phyloP scores from a whole-genome alignment of 2,329 filamentous ascomycete genomes.

The Rhytidhysteron rufulum region DNA sequence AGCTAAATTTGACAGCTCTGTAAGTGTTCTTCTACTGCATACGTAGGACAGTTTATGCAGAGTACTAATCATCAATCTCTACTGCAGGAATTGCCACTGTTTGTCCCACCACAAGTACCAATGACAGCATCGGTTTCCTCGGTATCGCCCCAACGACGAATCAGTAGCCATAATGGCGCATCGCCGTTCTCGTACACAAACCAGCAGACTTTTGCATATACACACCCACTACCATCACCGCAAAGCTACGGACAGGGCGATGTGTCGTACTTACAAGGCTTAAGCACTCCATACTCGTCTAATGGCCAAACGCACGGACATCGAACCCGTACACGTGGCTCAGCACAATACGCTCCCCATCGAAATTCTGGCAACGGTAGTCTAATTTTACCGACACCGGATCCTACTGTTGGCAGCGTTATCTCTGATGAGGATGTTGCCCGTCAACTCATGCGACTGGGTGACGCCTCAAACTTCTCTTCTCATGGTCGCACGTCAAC shows the following conservation, averaged over 20 bases:
- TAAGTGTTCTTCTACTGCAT: conserved; percentile 53
- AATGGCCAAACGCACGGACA: conserved; percentile 29
- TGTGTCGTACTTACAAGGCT: conserved; percentile 30
- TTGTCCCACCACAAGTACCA: conserved; percentile 76
- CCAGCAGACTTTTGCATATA: conserved; percentile 76
- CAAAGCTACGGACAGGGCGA: conserved; percentile 61
- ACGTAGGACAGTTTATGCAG: conserved; percentile 6
- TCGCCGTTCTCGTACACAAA: conserved; percentile 72
- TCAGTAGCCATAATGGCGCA: conserved; percentile 66
- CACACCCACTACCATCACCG: conserved; percentile 76
- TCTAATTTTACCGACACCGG: conserved; percentile 77
- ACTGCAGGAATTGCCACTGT: conserved; percentile 83
- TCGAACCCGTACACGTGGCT: conserved; percentile 32
- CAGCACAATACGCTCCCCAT: conserved; percentile 35
- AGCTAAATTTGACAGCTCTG: conserved; percentile 93
- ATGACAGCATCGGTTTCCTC: conserved; percentile 96
- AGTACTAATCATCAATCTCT: conserved; percentile 19
- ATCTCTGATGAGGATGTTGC: conserved; percentile 98
- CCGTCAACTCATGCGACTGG: conserved; percentile 91
- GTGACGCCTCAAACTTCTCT: conserved; percentile 89
- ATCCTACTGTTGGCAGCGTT: conserved; percentile 94
- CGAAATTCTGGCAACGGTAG: conserved; percentile 46
- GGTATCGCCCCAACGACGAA: conserved; percentile 82
- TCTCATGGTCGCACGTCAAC: conserved; percentile 82
- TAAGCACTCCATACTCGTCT: conserved; percentile 35